Percentiles rank a stretch among this genome's conserved stretches.
Conservation (phyloP, 768 basidiomycete species). For the Gloeophyllum trabeum region DNA sequence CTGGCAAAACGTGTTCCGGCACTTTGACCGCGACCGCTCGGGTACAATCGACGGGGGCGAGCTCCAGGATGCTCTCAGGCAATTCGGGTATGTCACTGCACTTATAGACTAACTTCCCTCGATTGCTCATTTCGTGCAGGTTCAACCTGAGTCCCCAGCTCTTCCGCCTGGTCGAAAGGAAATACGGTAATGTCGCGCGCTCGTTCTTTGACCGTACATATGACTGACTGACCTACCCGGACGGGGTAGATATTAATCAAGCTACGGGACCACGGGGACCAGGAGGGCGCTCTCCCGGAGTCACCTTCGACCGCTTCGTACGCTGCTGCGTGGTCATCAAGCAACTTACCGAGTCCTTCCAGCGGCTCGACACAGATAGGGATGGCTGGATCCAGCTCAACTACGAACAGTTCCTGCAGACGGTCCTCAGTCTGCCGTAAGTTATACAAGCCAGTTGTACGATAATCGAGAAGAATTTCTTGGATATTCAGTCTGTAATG, state of each 20-base stretch:
- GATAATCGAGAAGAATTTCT: too few relatives aligned
- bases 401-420: constrained; percentile 65
- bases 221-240: constrained; percentile 15
- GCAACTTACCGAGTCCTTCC: constrained; percentile 66
- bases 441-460: too few relatives aligned
- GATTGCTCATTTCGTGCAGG: constrained; percentile 14
- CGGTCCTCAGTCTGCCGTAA: too few relatives aligned
- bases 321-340: constrained; percentile 77
- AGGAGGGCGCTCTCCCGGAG: constrained; percentile 30
- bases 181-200: constrained; percentile 53
- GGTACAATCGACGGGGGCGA: constrained; percentile 68
- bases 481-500: too few relatives aligned
- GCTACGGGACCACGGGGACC: constrained; percentile 27
- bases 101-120: background rate
- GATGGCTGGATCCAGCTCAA: constrained; percentile 61
- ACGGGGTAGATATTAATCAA: constrained; percentile 42
- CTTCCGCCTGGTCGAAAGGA: constrained; percentile 56
- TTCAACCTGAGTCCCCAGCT: constrained; percentile 62
- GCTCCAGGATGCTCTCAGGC: constrained; percentile 53
- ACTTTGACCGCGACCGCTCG: constrained; percentile 77
- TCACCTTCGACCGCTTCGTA: constrained; percentile 81
- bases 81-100: constrained; percentile 47
- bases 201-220: background rate
- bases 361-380: constrained; percentile 49
- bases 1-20: constrained; percentile 77